Evolutionary conservation across 1,139 yeast species (phyloP).

Genomic region (Blastobotrys apis): DNA sequence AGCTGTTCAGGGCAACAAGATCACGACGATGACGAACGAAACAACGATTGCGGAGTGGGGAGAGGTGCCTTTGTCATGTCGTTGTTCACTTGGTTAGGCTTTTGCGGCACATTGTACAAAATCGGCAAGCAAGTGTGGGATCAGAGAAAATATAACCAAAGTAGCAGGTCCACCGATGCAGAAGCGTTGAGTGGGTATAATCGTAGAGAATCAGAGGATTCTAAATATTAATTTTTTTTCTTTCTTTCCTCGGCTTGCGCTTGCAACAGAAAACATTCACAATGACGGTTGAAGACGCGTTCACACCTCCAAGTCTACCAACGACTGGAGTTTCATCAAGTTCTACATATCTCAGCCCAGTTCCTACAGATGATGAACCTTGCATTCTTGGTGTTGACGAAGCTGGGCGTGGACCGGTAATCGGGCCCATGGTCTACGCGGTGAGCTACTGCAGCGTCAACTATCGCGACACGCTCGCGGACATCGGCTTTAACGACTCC

Average conservation of each 20-base stretch:
- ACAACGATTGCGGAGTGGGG: constrained; percentile 1
- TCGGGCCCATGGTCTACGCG: constrained; percentile 96
- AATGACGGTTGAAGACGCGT: constrained; percentile 13
- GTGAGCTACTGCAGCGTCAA: constrained; percentile 65
- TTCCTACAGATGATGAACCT: constrained; percentile 35
- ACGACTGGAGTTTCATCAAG: constrained; percentile 24
- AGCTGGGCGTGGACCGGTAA: constrained; percentile 97
- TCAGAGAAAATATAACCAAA: background rate
- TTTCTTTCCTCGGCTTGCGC: no score
- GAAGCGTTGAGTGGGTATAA: constrained; percentile 7
- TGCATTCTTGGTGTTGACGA: constrained; percentile 87
- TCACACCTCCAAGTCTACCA: constrained; percentile 32
- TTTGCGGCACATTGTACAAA: background rate
- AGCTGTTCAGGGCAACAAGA: background rate
- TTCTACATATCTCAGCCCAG: constrained; percentile 37
- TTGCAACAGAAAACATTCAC: background rate
- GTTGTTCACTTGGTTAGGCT: background rate
- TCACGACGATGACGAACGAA: background rate
- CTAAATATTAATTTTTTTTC: background rate
- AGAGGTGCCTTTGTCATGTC: constrained; percentile 1
- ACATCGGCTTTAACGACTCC: constrained; percentile 87
- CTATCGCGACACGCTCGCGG: constrained; percentile 51
- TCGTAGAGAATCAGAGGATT: constrained; percentile 8
- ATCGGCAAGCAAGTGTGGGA: constrained; percentile 7
- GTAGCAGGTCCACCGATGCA: constrained; percentile 5